phyloP scores from a whole-genome alignment of 352 stramenopile species.

The Globisporangium orthogonon region DNA sequence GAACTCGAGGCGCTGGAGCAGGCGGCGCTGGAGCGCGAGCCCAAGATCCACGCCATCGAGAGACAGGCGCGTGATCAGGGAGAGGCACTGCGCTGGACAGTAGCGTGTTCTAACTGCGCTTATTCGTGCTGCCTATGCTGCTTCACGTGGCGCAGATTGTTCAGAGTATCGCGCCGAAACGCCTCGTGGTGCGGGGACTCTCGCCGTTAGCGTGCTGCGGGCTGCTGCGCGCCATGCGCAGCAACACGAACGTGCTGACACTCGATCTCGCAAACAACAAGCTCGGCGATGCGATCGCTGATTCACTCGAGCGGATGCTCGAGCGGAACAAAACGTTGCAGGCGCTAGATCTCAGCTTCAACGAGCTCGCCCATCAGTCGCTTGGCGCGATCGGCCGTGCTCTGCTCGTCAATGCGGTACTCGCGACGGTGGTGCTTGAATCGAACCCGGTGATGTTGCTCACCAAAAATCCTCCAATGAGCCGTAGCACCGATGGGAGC shows the following conservation, averaged over 20 bases:
- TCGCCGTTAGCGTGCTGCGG: slow-evolving; percentile 48
- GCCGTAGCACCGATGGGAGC: neutral
- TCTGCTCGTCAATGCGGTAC: slow-evolving; percentile 33
- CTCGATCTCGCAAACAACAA: slow-evolving; percentile 60
- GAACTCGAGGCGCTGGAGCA: slow-evolving; percentile 30
- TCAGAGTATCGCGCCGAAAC: slow-evolving; percentile 35
- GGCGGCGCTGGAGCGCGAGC: slow-evolving; percentile 31
- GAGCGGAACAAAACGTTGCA: slow-evolving; percentile 42
- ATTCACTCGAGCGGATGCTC: slow-evolving; percentile 46
- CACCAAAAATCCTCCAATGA: slow-evolving; percentile 15
- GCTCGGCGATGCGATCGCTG: slow-evolving; percentile 34
- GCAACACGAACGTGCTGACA: slow-evolving; percentile 45
- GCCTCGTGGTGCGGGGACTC: slow-evolving; percentile 40
- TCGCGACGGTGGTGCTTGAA: slow-evolving; percentile 52
- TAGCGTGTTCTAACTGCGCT: neutral
- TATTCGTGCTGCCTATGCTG: neutral
- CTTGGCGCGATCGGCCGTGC: slow-evolving; percentile 30
- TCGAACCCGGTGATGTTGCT: slow-evolving; percentile 42
- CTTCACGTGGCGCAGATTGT: slow-evolving; percentile 24
- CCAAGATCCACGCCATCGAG: slow-evolving; percentile 41
- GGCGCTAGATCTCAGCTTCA: slow-evolving; percentile 51
- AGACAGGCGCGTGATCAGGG: slow-evolving; percentile 15
- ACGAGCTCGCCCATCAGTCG: slow-evolving; percentile 34
- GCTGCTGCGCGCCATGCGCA: slow-evolving; percentile 45
- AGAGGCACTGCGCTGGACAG: neutral